Evolutionary conservation across 768 basidiomycete genomes (phyloP).

Genomic region (Leccinum uliginosum): DNA sequence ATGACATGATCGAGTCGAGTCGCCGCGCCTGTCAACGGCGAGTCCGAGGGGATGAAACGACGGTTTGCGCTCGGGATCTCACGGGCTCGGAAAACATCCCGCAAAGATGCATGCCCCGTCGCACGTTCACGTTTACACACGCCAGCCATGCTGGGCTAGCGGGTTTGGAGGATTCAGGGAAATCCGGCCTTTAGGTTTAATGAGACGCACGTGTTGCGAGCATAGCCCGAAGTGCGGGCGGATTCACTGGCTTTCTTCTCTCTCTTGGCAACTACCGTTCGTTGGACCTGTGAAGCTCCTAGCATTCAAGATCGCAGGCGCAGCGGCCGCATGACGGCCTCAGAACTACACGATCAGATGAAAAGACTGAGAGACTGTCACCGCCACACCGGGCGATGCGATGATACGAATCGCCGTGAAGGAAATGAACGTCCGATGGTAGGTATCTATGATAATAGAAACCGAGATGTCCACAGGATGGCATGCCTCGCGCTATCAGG

Average conservation of each 20-base stretch:
- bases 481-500: slow-evolving; percentile 5
- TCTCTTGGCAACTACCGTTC: background rate
- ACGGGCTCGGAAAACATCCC: background rate
- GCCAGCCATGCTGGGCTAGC: background rate
- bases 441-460: background rate
- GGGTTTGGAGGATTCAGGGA: background rate
- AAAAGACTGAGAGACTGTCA: background rate
- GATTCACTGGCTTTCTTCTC: background rate
- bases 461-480: background rate
- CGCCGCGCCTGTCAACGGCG: background rate
- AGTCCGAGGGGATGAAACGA: background rate
- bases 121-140: background rate
- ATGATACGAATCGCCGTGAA: slow-evolving; percentile 5
- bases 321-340: background rate
- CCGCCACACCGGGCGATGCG: background rate
- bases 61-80: background rate
- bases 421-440: background rate
- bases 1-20: background rate
- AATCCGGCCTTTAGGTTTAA: slow-evolving; percentile 9
- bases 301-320: background rate
- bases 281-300: background rate
- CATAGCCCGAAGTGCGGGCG: background rate
- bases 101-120: background rate
- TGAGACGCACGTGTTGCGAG: slow-evolving; percentile 1
- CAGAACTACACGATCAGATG: background rate